A percentile compares a stretch with the other conserved stretches of the same genome.
Evolutionary conservation across 2,329 filamentous ascomycete genomes (phyloP).

Genomic region (Beauveria sp.): DNA sequence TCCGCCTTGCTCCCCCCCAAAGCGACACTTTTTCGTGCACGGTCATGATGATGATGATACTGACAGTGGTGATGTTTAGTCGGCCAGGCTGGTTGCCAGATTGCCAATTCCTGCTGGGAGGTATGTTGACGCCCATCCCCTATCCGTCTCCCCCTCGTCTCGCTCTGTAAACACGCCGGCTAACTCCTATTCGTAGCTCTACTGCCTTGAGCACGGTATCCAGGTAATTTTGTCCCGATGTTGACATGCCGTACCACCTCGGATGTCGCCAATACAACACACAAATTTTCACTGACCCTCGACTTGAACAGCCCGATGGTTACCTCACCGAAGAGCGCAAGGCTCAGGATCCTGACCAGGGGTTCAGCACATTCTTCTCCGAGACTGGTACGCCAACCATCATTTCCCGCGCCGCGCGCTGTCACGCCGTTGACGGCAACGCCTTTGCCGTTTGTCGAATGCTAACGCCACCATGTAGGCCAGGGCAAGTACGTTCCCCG

Average conservation of each 20-base stretch:
- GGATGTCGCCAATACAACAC: constrained; percentile 10
- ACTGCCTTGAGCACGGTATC: constrained; percentile 99
- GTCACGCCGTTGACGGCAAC: neutral
- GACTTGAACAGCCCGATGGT: constrained; percentile 70
- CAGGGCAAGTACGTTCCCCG: constrained; percentile 98
- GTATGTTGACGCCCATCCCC: constrained; percentile 50
- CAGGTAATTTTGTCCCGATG: constrained; percentile 58
- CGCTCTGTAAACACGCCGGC: constrained; percentile 13
- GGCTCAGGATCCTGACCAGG: constrained; percentile 83
- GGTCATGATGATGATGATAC: constrained; percentile 22
- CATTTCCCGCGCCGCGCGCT: neutral
- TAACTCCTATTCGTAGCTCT: constrained; percentile 59
- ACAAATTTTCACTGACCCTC: constrained; percentile 7
- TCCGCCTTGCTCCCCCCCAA: constrained; percentile 9
- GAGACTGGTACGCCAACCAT: constrained; percentile 72
- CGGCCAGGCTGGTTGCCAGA: constrained; percentile 99
- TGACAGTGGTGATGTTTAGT: constrained; percentile 59
- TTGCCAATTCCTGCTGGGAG: constrained; percentile 99
- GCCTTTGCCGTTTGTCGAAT: neutral
- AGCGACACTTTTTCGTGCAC: neutral
- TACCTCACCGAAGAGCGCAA: constrained; percentile 98
- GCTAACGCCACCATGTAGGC: constrained; percentile 45
- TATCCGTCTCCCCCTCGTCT: neutral
- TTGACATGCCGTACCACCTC: constrained; percentile 7
- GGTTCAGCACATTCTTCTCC: constrained; percentile 99